Evolutionary conservation across 2,329 filamentous ascomycete genomes (phyloP).

Genomic region (Aspergillus pseudonomiae): DNA sequence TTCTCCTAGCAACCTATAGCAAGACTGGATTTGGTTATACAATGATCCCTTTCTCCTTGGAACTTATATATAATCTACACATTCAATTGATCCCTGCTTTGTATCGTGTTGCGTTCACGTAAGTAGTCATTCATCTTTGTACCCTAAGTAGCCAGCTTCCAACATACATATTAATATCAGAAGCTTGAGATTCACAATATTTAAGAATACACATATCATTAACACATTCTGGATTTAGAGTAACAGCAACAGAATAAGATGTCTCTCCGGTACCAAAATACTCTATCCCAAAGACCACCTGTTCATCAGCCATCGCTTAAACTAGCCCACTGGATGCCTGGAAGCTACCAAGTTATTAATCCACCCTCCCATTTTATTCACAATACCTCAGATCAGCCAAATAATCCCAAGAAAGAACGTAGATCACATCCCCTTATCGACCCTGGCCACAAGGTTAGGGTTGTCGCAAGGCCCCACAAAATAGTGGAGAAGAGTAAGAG

Average conservation of each 20-base stretch:
- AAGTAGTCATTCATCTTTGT: neutral
- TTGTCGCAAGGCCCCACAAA: neutral
- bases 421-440: neutral
- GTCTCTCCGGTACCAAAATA: neutral
- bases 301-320: neutral
- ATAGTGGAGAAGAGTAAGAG: neutral
- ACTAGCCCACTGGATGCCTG: neutral
- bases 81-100: neutral
- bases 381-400: neutral
- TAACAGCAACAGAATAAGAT: neutral
- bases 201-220: neutral
- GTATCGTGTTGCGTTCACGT: neutral
- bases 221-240: neutral
- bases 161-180: no score
- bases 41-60: neutral
- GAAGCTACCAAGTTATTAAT: neutral
- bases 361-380: neutral
- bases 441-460: neutral
- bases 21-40: neutral
- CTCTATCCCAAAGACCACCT: neutral
- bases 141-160: neutral
- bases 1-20: neutral
- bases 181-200: no score
- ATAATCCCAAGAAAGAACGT: neutral
- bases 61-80: neutral